These are phyloP conservation scores for Phytophthora ramorum DNA, from an alignment of 352 stramenopile genomes.

Conservation along the genomic window DNA sequence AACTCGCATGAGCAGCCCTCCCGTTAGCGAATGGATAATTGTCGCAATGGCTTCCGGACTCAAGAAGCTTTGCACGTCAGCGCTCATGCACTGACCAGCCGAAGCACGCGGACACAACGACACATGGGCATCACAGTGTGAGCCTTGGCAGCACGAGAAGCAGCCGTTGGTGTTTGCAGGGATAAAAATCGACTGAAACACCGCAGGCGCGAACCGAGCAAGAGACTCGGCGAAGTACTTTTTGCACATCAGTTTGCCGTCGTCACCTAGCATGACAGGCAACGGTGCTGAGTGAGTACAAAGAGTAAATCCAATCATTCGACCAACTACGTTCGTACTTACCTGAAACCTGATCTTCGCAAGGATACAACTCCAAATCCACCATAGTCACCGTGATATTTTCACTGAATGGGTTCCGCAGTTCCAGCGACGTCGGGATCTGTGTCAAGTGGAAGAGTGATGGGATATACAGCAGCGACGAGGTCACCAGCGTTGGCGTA, in stretches of 20 bases:
- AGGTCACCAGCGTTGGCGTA: constrained; percentile 76
- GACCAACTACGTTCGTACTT: constrained; percentile 7
- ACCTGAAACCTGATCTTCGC: constrained; percentile 68
- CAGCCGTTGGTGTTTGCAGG: constrained; percentile 69
- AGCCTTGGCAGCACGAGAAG: constrained; percentile 82
- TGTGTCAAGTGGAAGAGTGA: constrained; percentile 73
- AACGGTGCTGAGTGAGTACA: not conserved
- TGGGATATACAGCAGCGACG: constrained; percentile 76
- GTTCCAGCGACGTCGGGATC: constrained; percentile 74
- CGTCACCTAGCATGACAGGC: constrained; percentile 29
- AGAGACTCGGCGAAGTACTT: constrained; percentile 75
- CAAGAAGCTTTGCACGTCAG: constrained; percentile 71
- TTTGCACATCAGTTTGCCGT: constrained; percentile 60
- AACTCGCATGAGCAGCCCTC: constrained; percentile 79
- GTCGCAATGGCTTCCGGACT: constrained; percentile 78
- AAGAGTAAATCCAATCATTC: not conserved
- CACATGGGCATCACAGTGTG: constrained; percentile 56
- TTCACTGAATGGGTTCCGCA: constrained; percentile 86
- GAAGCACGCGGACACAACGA: constrained; percentile 65
- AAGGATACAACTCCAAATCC: constrained; percentile 81
- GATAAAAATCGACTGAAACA: constrained; percentile 78
- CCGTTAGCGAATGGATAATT: constrained; percentile 74
- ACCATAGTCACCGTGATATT: constrained; percentile 72
- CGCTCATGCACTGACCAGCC: constrained; percentile 69
- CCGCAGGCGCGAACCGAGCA: constrained; percentile 67